phyloP scores from a whole-genome alignment of 2,329 filamentous ascomycete genomes.

The Paecilomyces formosus region DNA sequence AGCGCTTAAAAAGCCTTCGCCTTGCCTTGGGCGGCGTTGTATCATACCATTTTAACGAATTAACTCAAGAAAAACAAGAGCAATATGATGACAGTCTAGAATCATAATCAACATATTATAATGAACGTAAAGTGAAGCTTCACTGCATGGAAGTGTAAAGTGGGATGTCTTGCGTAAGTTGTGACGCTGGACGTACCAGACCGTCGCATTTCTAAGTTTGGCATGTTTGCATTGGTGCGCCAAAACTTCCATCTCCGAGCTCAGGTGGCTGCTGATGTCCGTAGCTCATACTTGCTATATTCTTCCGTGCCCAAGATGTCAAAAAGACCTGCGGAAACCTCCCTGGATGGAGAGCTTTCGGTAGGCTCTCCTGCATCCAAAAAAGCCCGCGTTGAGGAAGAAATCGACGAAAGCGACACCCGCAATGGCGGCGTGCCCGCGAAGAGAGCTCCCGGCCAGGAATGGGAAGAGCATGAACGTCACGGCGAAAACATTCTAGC shows the following conservation, averaged over 20 bases:
- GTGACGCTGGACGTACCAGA: not conserved
- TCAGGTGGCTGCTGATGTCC: not conserved
- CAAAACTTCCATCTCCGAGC: slow-evolving; percentile 8
- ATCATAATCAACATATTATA: not conserved
- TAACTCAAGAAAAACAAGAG: slow-evolving; percentile 17
- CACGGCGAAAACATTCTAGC: slow-evolving; percentile 36
- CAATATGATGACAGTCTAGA: slow-evolving; percentile 14
- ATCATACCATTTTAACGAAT: slow-evolving; percentile 19
- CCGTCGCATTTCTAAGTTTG: slow-evolving; percentile 12
- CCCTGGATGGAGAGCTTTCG: slow-evolving; percentile 27
- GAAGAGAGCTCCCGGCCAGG: slow-evolving; percentile 19
- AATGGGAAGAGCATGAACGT: slow-evolving; percentile 28
- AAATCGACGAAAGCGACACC: slow-evolving; percentile 16
- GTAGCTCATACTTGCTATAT: slow-evolving; percentile 5
- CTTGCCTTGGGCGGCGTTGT: slow-evolving; percentile 21
- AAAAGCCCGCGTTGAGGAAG: slow-evolving; percentile 35
- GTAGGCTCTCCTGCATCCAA: slow-evolving; percentile 37
- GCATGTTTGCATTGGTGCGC: slow-evolving; percentile 18
- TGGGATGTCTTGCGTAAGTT: not conserved
- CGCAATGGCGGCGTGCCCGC: slow-evolving; percentile 18
- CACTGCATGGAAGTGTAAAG: not conserved
- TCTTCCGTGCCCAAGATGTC: slow-evolving; percentile 27
- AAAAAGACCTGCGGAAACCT: slow-evolving; percentile 40
- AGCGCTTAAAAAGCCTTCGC: slow-evolving; percentile 34
- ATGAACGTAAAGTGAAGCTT: not conserved